Percentiles rank a stretch among this genome's conserved stretches.
Evolutionary conservation across 805 yeast genomes (phyloP).

Genomic region (Lachancea fermentati): DNA sequence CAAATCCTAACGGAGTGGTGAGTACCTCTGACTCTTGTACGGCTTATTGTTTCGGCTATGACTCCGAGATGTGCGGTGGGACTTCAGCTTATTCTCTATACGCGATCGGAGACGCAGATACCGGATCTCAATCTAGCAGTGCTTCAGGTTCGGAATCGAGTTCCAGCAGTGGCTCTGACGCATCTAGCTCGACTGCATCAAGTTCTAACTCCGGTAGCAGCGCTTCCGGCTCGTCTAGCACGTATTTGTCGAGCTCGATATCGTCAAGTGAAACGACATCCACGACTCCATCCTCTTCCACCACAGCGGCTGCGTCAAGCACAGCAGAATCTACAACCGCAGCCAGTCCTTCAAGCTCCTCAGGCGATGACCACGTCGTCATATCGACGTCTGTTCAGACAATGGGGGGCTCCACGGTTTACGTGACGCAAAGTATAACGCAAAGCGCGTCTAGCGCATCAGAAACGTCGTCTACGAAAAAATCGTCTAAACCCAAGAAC

Average conservation of each 20-base stretch:
- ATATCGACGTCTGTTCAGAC: constrained; percentile 18
- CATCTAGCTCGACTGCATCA: constrained; percentile 6
- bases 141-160: constrained; percentile 13
- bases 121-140: constrained; percentile 1
- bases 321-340: constrained; percentile 17
- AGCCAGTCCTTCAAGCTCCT: constrained; percentile 18
- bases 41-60: constrained; percentile 51
- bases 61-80: constrained; percentile 59
- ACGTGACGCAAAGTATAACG: constrained; percentile 25
- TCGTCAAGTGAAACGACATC: no score
- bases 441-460: constrained; percentile 17
- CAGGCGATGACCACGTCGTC: constrained; percentile 10
- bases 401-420: constrained; percentile 28
- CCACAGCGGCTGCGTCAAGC: constrained; percentile 20
- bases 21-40: constrained; percentile 17
- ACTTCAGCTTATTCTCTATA: constrained; percentile 43
- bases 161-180: constrained; percentile 1
- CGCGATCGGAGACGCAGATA: constrained; percentile 26
- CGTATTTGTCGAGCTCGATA: constrained; percentile 6
- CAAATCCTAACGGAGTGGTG: constrained; percentile 16
- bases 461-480: constrained; percentile 8
- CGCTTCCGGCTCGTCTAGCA: constrained; percentile 5
- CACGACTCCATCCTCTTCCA: constrained; percentile 19
- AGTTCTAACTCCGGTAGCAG: constrained; percentile 8
- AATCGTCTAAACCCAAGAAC: constrained; percentile 16